Conservation (phyloP, 164 flowering plant genomes). For the Nymphaea colorata region DNA sequence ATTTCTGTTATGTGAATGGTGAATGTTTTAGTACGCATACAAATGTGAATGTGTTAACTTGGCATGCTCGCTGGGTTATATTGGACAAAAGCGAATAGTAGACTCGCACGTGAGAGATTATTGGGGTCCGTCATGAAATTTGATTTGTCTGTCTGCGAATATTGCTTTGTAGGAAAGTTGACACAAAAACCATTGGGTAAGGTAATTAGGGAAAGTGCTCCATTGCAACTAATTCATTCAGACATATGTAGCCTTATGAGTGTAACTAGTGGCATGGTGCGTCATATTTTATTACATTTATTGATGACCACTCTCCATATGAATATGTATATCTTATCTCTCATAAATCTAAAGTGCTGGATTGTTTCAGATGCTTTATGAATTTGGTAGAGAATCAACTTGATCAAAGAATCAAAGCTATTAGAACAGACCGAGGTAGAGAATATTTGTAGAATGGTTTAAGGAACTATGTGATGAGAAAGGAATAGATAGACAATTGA, state of each 20-base stretch:
- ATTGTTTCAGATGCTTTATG: too few relatives aligned
- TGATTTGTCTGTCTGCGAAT: not conserved
- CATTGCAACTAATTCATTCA: not conserved
- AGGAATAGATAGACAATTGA: not conserved
- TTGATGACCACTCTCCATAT: too few relatives aligned
- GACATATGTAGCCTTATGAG: not conserved
- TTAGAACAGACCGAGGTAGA: not conserved
- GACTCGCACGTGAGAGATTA: not conserved
- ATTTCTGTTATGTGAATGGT: too few relatives aligned
- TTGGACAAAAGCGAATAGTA: not conserved
- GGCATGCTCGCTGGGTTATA: not conserved
- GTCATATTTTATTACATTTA: too few relatives aligned
- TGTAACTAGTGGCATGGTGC: not conserved
- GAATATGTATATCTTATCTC: too few relatives aligned
- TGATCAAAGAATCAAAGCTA: too few relatives aligned
- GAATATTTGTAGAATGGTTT: not conserved
- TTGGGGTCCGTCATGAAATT: not conserved
- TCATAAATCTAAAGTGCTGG: too few relatives aligned
- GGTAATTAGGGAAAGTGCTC: not conserved
- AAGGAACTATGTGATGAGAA: not conserved
- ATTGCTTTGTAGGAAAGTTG: not conserved
- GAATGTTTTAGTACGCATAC: not conserved
- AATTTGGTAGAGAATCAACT: too few relatives aligned
- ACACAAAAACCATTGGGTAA: not conserved
- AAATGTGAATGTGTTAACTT: not conserved